Evolutionary conservation across 2,329 filamentous ascomycete genomes (phyloP).

Genomic region (Knoxdaviesia proteae): DNA sequence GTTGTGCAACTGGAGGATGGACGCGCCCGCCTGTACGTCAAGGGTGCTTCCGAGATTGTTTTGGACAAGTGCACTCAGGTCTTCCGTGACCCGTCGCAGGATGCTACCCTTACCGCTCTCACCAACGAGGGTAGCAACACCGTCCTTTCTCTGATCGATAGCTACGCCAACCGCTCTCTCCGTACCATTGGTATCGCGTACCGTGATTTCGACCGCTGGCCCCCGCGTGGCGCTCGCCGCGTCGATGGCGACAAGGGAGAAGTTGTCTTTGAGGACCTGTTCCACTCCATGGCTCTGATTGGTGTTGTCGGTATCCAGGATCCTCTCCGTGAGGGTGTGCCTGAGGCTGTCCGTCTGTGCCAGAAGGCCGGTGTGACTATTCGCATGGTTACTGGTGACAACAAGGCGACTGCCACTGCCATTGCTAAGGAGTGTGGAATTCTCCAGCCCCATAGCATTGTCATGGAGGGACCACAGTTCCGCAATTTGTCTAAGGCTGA

Average conservation of each 20-base stretch:
- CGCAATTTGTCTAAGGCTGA: conserved; percentile 46
- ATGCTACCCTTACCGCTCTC: conserved; percentile 20
- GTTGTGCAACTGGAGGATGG: conserved; percentile 30
- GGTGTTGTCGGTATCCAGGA: conserved; percentile 65
- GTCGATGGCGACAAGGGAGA: conserved; percentile 31
- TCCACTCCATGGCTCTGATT: conserved; percentile 45
- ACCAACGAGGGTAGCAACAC: conserved; percentile 30
- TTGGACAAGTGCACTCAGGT: conserved; percentile 32
- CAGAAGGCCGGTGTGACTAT: conserved; percentile 60
- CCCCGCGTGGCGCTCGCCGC: conserved; percentile 40
- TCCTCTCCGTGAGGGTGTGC: conserved; percentile 55
- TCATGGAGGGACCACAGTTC: conserved; percentile 64
- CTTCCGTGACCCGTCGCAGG: conserved; percentile 25
- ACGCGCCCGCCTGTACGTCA: conserved; percentile 34
- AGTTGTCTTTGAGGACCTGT: conserved; percentile 45
- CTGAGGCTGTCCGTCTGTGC: conserved; percentile 49
- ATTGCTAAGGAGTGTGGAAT: conserved; percentile 67
- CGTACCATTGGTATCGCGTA: conserved; percentile 72
- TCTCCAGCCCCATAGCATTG: conserved; percentile 41
- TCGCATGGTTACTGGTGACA: conserved; percentile 74
- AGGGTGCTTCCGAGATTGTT: conserved; percentile 46
- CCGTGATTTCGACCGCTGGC: conserved; percentile 71
- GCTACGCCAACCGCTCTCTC: conserved; percentile 60
- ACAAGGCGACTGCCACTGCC: conserved; percentile 56
- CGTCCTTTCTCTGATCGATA: conserved; percentile 48